Base-by-base conservation (phyloP, 768 basidiomycete genomes). In the Pulveroboletus sp. region DNA sequence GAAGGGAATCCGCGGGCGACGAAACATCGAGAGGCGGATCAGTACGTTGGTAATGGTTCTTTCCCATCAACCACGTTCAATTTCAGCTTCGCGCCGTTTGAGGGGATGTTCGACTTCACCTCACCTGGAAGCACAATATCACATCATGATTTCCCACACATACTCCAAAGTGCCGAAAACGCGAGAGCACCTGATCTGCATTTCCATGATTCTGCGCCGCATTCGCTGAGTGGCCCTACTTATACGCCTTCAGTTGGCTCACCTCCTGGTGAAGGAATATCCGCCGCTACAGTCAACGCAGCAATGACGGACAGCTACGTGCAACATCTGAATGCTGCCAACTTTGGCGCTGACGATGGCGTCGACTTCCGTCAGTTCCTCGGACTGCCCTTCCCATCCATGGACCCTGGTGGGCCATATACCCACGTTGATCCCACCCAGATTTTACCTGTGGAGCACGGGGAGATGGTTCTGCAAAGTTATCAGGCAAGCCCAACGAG, bases 391-490 rank as follows among this genome's bases (percentile, higher is more conserved):
- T 87, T 83, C 64, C 70, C 82, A 23, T 70, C 73, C 49, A 65
- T 81, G 49, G 80, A 83, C 53, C 63, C 69, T 26, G 63, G 71
- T 5, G 69, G 71, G 39, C 78, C 80, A 7, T 88, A 79, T 69
- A 89, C 87, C 30, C 85, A 88, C 67, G 88, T 97, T 51, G 91
- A 97, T 71, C 94, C 94, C 8, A 86, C 87, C n/a, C 91, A 95
- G 70, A 88, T 95, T 37, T 68, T 79, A 51, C 74, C 73, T n/a
- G 65, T 71, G 34, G 74, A 76, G 36, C 71, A 73, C 39, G 56
- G 60, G 43, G 71, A 73, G 30, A 62, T 66, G 51, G 65, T 72
- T 11, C 76, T 76, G 60, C 69, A 75, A 36, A 73, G 73, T 54
- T 81, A 81, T 71, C 86, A 85, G 61, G 73, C 83, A 37, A 91